Percentiles rank a stretch among this genome's conserved stretches.
phyloP scores from a whole-genome alignment of 805 yeast genomes.

The Teunomyces barrocoloradensis region DNA sequence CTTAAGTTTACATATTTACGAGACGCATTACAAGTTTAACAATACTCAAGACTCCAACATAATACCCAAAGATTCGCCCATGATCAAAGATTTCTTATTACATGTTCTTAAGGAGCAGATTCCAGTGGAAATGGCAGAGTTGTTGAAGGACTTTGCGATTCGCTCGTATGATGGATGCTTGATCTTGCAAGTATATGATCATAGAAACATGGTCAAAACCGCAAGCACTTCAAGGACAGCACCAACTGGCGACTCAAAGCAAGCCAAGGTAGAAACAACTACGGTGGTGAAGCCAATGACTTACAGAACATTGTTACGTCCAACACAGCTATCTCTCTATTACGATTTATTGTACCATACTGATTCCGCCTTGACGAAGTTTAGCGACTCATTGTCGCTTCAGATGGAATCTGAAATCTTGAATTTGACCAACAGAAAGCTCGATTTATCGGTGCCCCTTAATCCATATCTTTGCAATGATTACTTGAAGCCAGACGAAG shows the following conservation, averaged over 20 bases:
- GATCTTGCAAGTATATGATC: constrained; percentile 83
- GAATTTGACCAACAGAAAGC: constrained; percentile 71
- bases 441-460: constrained; percentile 70
- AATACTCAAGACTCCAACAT: constrained; percentile 76
- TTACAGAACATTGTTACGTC: constrained; percentile 73
- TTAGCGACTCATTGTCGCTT: constrained; percentile 75
- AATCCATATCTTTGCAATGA: constrained; percentile 60
- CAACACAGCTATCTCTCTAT: constrained; percentile 77
- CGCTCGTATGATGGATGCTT: constrained; percentile 87
- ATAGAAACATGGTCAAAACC: constrained; percentile 48
- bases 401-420: constrained; percentile 88
- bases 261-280: not conserved
- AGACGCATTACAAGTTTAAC: constrained; percentile 88
- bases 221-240: not conserved
- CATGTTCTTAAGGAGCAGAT: constrained; percentile 79
- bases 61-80: constrained; percentile 75
- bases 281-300: constrained; percentile 56
- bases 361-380: constrained; percentile 68
- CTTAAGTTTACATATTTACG: constrained; percentile 84
- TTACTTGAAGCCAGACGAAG: constrained; percentile 46
- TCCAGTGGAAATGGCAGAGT: constrained; percentile 87
- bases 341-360: constrained; percentile 84
- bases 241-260: not conserved
- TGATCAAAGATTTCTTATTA: constrained; percentile 74
- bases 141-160: constrained; percentile 81